These are phyloP conservation scores for Bryopsis sp. DNA, from an alignment of 139 green algal genomes.

Conservation along the genomic window DNA sequence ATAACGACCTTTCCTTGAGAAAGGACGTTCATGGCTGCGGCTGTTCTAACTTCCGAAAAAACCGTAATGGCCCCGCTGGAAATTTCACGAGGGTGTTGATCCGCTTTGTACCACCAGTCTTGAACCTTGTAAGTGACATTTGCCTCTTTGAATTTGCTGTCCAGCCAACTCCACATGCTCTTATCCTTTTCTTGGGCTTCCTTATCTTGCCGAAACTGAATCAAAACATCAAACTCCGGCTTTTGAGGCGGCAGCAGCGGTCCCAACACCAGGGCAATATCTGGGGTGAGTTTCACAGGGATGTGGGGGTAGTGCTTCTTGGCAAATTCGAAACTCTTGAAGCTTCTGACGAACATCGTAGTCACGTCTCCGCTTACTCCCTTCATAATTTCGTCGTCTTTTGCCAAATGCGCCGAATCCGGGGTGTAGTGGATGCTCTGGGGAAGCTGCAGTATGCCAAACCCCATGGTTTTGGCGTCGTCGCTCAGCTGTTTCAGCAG, in stretches of 20 bases:
- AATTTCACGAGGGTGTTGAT: conserved; percentile 1
- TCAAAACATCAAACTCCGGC: neutral
- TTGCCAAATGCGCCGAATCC: too few species aligned
- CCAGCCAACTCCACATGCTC: neutral
- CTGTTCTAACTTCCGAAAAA: neutral
- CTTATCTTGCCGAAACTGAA: conserved; percentile 13
- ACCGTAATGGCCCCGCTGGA: neutral
- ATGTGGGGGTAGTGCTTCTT: conserved; percentile 6
- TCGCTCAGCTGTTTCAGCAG: conserved; percentile 1
- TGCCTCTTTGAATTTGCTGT: neutral
- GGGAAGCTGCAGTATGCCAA: conserved; percentile 3
- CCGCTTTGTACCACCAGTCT: conserved; percentile 13
- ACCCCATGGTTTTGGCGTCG: neutral
- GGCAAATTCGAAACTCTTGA: neutral
- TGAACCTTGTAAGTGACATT: conserved; percentile 1
- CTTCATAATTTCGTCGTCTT: neutral
- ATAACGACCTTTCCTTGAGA: conserved; percentile 4
- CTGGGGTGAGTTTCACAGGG: neutral
- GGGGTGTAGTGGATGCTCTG: neutral
- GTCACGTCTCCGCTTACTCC: neutral
- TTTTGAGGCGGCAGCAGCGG: neutral
- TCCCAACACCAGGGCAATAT: conserved; percentile 8
- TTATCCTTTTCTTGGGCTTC: conserved; percentile 11
- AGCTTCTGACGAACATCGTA: neutral
- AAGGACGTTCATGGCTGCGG: neutral